These are phyloP conservation scores for Prillingera fragicola DNA, from an alignment of 1,284 basidiomycete species.

Conservation along the genomic window DNA sequence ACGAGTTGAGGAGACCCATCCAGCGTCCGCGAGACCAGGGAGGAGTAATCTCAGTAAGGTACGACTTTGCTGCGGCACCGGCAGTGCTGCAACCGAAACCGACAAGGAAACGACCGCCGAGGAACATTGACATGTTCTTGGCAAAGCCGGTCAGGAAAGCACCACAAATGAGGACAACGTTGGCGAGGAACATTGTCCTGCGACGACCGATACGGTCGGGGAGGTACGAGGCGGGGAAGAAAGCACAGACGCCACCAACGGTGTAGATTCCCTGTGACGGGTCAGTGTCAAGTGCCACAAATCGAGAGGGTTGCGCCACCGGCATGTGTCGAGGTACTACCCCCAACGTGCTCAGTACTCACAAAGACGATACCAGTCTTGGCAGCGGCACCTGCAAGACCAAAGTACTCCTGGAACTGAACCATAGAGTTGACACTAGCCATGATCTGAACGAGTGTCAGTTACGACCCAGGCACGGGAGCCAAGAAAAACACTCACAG, in stretches of 20 bases:
- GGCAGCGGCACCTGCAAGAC: background rate
- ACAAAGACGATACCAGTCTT: constrained; percentile 23
- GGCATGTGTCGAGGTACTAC: too few relatives aligned
- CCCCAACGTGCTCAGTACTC: constrained; percentile 2
- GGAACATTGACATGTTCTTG: constrained; percentile 49
- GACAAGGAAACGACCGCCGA: constrained; percentile 55
- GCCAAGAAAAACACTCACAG: too few relatives aligned
- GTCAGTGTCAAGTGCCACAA: background rate
- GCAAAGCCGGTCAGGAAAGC: constrained; percentile 55
- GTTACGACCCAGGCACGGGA: too few relatives aligned
- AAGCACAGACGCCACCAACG: constrained; percentile 49
- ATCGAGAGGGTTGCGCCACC: background rate
- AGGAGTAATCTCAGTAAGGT: constrained; percentile 54
- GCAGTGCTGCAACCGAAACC: constrained; percentile 47
- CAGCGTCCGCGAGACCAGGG: constrained; percentile 54
- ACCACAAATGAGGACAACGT: constrained; percentile 52
- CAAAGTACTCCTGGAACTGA: constrained; percentile 12
- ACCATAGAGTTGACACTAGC: constrained; percentile 7
- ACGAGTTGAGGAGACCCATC: constrained; percentile 50
- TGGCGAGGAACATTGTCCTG: constrained; percentile 55
- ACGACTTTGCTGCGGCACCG: constrained; percentile 52
- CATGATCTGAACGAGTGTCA: too few relatives aligned
- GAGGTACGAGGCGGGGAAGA: constrained; percentile 42
- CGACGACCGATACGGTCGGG: constrained; percentile 56
- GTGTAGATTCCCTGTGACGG: constrained; percentile 51